A percentile compares a stretch with the other conserved stretches of the same genome.
Evolutionary conservation across 2,329 filamentous ascomycete species (phyloP).

Genomic region (Fusarium praegraminearum): DNA sequence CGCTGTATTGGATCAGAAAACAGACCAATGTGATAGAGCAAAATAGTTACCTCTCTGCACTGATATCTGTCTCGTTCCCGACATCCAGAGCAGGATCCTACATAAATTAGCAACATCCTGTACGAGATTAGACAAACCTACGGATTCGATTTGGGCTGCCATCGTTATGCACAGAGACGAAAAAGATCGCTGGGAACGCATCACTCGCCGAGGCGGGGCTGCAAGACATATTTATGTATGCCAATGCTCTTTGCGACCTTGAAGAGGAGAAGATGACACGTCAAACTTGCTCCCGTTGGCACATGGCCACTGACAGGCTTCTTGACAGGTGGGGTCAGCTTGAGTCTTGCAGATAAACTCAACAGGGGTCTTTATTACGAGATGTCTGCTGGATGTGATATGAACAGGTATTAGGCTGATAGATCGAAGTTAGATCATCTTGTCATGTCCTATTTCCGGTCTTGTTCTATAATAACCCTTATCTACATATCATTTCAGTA

Average conservation of each 20-base stretch:
- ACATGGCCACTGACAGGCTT: conserved; percentile 7
- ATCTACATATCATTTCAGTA: neutral
- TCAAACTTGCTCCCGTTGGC: neutral
- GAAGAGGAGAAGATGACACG: neutral
- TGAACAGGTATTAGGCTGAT: neutral
- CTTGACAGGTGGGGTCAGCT: conserved; percentile 10
- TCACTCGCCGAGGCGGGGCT: conserved; percentile 7
- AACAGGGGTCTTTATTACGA: neutral
- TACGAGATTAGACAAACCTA: neutral
- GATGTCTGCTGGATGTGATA: neutral
- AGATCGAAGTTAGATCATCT: neutral
- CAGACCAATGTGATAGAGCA: rapidly evolving
- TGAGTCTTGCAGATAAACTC: neutral
- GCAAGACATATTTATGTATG: conserved; percentile 6
- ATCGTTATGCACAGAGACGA: neutral
- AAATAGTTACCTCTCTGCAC: conserved; percentile 16
- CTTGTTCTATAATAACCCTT: neutral
- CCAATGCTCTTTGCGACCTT: neutral
- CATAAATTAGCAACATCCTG: neutral
- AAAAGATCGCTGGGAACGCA: neutral
- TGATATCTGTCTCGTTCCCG: conserved; percentile 20
- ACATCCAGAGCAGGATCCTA: conserved; percentile 28
- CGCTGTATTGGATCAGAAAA: conserved; percentile 14
- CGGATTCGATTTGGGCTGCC: conserved; percentile 26
- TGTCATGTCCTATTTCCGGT: neutral